Base-by-base conservation (phyloP, 768 basidiomycete genomes). In the Sarcomyxa edulis region DNA sequence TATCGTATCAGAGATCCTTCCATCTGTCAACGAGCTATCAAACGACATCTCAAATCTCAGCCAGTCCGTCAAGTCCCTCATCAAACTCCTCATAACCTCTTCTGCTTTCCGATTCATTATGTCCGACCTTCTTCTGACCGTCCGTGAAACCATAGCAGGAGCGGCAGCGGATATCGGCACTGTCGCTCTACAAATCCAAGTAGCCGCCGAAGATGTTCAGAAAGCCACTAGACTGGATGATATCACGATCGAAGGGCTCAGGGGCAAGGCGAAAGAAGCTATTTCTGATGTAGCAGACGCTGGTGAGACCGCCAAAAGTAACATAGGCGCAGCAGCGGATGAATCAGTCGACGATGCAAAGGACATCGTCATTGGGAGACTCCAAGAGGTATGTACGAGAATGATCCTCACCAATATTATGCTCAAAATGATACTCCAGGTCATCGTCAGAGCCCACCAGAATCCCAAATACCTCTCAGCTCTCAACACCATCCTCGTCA, bases 221-320 rank as follows among this genome's bases (percentile, higher is more conserved):
- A 46, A 55, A 22, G 39, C 44, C 12, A 32, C 34, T n/a, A 33
- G 38, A 45, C 26, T 50, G 26, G 41, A 41, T 22, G 40, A 48
- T 29, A 36, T 45, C 12, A 44, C 55, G 8, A 38, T 48, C 10
- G 42, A 55, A 33, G 49, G 46, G 15, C 34, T 54, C 11, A 50
- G 51, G 30, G 45, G 48, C 18, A 76, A 93, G 5, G 94, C 95
- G 55, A 85, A 93, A 37, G 69, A 70, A 40, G 65, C 67, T 14
- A 64, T 66, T 14, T 60, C 50, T 0, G 62, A 65, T 43, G 62
- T 69, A 7, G 64, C 69, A 43, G 66, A 68, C 21, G 69, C 49
- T 49, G 43, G 56, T 50, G 15, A 43, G 16, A 44, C 36, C 10
- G 45, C 46, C n/a, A 44, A 43, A 16, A 32, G 49, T 12, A 56